Evolutionary conservation across 2,329 filamentous ascomycete species (phyloP).

Genomic region (Fusarium albidum): DNA sequence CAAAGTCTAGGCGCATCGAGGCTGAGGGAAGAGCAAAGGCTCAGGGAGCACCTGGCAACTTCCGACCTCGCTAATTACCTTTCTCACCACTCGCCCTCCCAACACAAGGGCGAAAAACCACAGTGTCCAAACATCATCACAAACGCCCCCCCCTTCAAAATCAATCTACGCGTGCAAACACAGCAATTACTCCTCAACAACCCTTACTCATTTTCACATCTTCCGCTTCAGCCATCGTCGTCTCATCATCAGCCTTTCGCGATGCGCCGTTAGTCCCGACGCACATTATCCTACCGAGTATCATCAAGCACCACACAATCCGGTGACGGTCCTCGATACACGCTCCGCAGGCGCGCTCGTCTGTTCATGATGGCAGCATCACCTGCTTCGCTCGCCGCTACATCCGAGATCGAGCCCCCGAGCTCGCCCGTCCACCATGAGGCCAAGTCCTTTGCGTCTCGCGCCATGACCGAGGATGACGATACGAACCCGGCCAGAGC

Average conservation of each 20-base stretch:
- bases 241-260: slow-evolving; percentile 17
- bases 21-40: slow-evolving; percentile 30
- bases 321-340: slow-evolving; percentile 14
- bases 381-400: slow-evolving; percentile 50
- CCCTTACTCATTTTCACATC: slow-evolving; percentile 19
- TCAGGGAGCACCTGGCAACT: slow-evolving; percentile 30
- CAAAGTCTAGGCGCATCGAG: slow-evolving; percentile 33
- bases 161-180: slow-evolving; percentile 16
- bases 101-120: slow-evolving; percentile 12
- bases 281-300: slow-evolving; percentile 10
- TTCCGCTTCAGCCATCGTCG: slow-evolving; percentile 12
- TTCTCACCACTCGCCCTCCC: slow-evolving; percentile 16
- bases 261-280: slow-evolving; percentile 35
- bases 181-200: slow-evolving; percentile 18
- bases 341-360: slow-evolving; percentile 5
- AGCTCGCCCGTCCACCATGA: slow-evolving; percentile 56
- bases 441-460: slow-evolving; percentile 57
- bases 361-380: slow-evolving; percentile 49
- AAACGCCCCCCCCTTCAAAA: slow-evolving; percentile 22
- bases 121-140: slow-evolving; percentile 20
- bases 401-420: slow-evolving; percentile 55
- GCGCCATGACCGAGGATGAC: slow-evolving; percentile 57
- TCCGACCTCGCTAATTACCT: slow-evolving; percentile 35
- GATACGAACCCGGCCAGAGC: slow-evolving; percentile 53
- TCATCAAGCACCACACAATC: slow-evolving; percentile 2